Conservation (phyloP, 805 yeast species). For the Candida takata region DNA sequence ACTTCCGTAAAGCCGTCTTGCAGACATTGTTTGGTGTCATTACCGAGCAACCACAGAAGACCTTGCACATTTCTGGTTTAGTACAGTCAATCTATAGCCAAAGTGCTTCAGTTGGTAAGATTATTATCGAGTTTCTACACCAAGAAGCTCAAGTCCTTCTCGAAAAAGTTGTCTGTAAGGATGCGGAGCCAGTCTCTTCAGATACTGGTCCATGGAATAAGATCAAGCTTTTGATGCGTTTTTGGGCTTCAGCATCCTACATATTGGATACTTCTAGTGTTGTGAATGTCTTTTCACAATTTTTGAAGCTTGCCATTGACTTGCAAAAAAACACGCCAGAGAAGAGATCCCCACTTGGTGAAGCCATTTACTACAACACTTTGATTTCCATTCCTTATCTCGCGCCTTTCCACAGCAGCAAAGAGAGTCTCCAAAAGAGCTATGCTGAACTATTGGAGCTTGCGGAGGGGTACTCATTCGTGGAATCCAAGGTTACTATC, state of each 20-base stretch:
- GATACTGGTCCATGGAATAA: conserved; percentile 60
- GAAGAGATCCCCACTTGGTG: conserved; percentile 52
- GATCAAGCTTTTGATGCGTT: conserved; percentile 63
- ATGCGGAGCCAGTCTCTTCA: conserved; percentile 20
- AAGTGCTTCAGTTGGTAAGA: conserved; percentile 59
- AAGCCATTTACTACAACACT: conserved; percentile 57
- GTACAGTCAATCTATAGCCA: conserved; percentile 59
- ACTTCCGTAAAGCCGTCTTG: conserved; percentile 52
- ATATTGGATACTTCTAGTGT: conserved; percentile 47
- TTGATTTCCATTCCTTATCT: conserved; percentile 61
- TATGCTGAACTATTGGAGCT: conserved; percentile 30
- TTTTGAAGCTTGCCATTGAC: conserved; percentile 49
- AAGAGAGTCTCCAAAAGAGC: conserved; percentile 32
- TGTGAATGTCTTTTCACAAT: conserved; percentile 41
- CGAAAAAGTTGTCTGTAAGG: conserved; percentile 26
- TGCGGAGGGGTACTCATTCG: conserved; percentile 36
- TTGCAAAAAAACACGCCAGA: conserved; percentile 36
- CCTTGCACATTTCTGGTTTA: conserved; percentile 62
- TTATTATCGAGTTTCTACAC: conserved; percentile 63
- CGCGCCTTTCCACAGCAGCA: conserved; percentile 34
- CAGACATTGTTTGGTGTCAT: conserved; percentile 62
- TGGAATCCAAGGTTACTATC: conserved; percentile 15
- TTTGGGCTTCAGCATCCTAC: conserved; percentile 59
- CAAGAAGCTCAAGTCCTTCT: conserved; percentile 52
- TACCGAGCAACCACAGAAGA: conserved; percentile 88